Evolutionary conservation across 495 filamentous ascomycete species (phyloP).

Genomic region (Annulohypoxylon bovei): DNA sequence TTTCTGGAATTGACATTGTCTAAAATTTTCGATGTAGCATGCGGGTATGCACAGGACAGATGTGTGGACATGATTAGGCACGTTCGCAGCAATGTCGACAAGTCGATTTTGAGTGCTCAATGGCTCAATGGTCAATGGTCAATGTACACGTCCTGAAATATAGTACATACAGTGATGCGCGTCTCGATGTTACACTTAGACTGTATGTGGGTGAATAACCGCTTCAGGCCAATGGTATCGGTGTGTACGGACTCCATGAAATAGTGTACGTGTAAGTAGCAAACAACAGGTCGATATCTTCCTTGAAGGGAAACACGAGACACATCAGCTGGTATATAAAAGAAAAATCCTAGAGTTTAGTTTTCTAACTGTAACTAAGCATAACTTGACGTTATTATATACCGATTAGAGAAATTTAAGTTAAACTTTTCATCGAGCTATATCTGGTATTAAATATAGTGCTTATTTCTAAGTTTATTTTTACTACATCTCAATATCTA

Average conservation of each 20-base stretch:
- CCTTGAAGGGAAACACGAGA: slow-evolving; percentile 6
- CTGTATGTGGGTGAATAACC: slow-evolving; percentile 11
- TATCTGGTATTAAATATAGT: too few relatives aligned
- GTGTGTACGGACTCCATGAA: slow-evolving; percentile 4
- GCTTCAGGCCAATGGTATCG: slow-evolving; percentile 10
- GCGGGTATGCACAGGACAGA: slow-evolving; percentile 33
- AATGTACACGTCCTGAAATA: slow-evolving; percentile 9
- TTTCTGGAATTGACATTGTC: slow-evolving; percentile 1
- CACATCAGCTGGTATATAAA: neutral
- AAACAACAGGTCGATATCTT: slow-evolving; percentile 4
- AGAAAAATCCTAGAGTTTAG: too few relatives aligned
- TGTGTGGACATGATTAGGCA: slow-evolving; percentile 35
- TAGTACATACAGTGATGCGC: slow-evolving; percentile 1
- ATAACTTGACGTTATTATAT: too few relatives aligned
- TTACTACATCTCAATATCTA: neutral
- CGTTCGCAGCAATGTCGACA: slow-evolving; percentile 9
- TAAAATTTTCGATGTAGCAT: slow-evolving; percentile 18
- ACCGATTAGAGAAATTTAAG: too few relatives aligned
- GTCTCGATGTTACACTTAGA: slow-evolving; percentile 24
- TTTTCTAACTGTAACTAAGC: too few relatives aligned
- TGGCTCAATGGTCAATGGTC: neutral
- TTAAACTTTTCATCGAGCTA: too few relatives aligned
- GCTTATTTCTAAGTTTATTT: neutral
- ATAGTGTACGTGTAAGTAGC: neutral
- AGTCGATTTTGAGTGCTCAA: slow-evolving; percentile 13